Conservation (phyloP, 495 filamentous ascomycete species). For the Pseudevernia furfuracea region DNA sequence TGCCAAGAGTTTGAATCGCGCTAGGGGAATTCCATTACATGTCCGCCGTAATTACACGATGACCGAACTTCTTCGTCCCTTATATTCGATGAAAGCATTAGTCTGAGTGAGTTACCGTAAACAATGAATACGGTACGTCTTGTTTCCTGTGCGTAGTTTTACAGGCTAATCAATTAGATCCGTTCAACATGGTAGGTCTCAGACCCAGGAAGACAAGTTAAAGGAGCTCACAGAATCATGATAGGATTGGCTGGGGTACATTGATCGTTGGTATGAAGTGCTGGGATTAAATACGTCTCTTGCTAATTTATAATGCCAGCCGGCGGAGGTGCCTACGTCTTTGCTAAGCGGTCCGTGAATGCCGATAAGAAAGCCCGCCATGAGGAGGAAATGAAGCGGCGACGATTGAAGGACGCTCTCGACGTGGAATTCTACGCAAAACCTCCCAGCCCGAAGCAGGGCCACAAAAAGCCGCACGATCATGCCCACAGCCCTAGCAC, state of each 20-base stretch:
- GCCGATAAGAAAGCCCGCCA: constrained; percentile 69
- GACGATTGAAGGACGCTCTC: constrained; percentile 52
- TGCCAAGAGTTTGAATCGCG: background rate
- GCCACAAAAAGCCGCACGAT: constrained; percentile 36
- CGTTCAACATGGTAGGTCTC: constrained; percentile 46
- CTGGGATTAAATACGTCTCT: constrained; percentile 19
- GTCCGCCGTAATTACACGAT: too few relatives aligned
- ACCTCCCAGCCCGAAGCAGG: constrained; percentile 25
- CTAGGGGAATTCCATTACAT: background rate
- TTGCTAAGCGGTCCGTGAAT: constrained; percentile 90
- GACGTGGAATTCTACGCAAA: constrained; percentile 40
- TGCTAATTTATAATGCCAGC: constrained; percentile 37
- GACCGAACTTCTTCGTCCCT: background rate
- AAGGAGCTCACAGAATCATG: background rate
- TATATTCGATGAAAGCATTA: background rate
- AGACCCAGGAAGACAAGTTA: background rate
- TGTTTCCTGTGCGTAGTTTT: background rate
- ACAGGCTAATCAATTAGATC: constrained; percentile 33
- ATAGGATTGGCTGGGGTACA: constrained; percentile 77
- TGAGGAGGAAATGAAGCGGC: constrained; percentile 57
- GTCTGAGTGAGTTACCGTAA: background rate
- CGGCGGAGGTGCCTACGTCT: constrained; percentile 90
- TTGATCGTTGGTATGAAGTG: constrained; percentile 62
- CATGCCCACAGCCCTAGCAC: constrained; percentile 65
- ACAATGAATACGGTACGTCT: constrained; percentile 42